A percentile compares a stretch with the other conserved stretches of the same genome.
Evolutionary conservation across 1,284 basidiomycete species (phyloP).

Genomic region (Caloboletus firmus): DNA sequence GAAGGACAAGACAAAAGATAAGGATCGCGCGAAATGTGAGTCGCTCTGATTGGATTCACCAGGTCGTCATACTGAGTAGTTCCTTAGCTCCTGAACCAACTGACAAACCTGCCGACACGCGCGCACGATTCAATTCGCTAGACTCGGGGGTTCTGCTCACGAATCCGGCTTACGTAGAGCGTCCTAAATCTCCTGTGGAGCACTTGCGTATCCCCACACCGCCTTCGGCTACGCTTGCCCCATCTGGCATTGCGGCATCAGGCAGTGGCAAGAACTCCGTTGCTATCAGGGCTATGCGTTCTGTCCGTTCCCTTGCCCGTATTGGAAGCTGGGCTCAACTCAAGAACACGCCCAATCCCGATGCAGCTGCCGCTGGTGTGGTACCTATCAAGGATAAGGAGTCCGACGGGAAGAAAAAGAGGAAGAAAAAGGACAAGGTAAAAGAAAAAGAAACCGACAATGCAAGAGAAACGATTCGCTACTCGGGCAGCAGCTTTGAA

Average conservation of each 20-base stretch:
- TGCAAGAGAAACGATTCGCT: slow-evolving; percentile 38
- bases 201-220: slow-evolving; percentile 18
- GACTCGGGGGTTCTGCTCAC: slow-evolving; percentile 56
- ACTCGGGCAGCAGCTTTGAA: slow-evolving; percentile 66
- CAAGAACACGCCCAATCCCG: slow-evolving; percentile 38
- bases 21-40: slow-evolving; percentile 46
- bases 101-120: slow-evolving; percentile 32
- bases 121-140: slow-evolving; percentile 63
- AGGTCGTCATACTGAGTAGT: slow-evolving; percentile 18
- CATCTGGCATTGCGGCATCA: slow-evolving; percentile 25
- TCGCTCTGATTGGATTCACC: background rate
- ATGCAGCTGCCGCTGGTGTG: slow-evolving; percentile 28
- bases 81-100: slow-evolving; percentile 48
- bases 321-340: slow-evolving; percentile 71
- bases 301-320: slow-evolving; percentile 66
- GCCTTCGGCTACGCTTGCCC: slow-evolving; percentile 20
- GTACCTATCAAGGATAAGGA: slow-evolving; percentile 35
- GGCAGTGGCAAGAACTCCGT: slow-evolving; percentile 52
- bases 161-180: slow-evolving; percentile 5
- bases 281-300: slow-evolving; percentile 73
- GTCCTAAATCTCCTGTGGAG: slow-evolving; percentile 12
- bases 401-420: slow-evolving; percentile 38
- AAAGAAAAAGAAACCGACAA: slow-evolving; percentile 29
- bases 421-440: slow-evolving; percentile 30
- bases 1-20: slow-evolving; percentile 43